Base-by-base conservation (phyloP, 192 early-diverging fungal species). In the Coemansia sp. region DNA sequence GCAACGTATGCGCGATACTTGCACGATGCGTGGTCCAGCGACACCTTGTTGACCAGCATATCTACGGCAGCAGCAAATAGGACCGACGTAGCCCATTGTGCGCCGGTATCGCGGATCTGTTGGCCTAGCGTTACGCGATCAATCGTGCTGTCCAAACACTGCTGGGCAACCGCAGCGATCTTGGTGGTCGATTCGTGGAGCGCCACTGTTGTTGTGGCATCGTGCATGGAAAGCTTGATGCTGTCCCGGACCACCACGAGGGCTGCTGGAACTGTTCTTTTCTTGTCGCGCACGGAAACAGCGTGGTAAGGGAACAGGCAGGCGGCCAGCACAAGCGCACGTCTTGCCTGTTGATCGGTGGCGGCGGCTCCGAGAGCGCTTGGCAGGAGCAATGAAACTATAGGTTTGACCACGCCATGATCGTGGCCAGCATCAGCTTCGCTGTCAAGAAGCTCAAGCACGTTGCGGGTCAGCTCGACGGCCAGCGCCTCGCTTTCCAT, bases 31-130 rank as follows among this genome's bases (percentile, higher is more conserved):
- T 8, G 16, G 3, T 43, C 63, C 25, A 16, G 12, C 7, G 29
- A 1, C 15, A 4, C 9, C 13, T 37, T 42, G 34, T 7, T 18
- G 2, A 33, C 15, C 60, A 68, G 49, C 15, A 88, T 60, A 2
- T 86, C 83, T 10, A 82, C 72, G 1, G 83, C 74, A 0, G 87
- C 66, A 0, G 75, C 72, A 53, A 90, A 68, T 8, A 87, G 42
- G 10, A 87, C 64, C 3, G 76, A 74, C 7, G 67, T 65, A 4
- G 73, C 60, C 90, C 90, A 93, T 26, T 81, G 79, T 23, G 62
- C 55, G 4, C 84, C 86, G 26, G 86, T 68, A 2, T 82, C 72
- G 35, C 90, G 86, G 46, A 93, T 86, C n/a, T 85, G 49, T 59
- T 84, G 79, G 6, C 88, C 88, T 74, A 89, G 76, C 7, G 62